These are phyloP conservation scores for Serendipita indica DNA, from an alignment of 768 basidiomycete genomes.

Conservation along the genomic window DNA sequence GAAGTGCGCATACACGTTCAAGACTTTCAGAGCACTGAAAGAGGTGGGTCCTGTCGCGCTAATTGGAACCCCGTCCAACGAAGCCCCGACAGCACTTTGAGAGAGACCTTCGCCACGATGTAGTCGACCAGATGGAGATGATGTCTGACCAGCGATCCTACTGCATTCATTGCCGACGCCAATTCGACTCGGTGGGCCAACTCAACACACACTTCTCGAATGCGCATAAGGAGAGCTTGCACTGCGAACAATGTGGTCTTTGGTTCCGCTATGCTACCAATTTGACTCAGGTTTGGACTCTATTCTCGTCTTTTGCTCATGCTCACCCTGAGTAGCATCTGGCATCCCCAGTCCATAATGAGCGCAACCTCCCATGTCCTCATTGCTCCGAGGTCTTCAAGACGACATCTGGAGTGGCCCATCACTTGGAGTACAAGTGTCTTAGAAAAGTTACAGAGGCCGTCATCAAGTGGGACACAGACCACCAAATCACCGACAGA, in stretches of 20 bases:
- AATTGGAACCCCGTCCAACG: no score
- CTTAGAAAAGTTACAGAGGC: not conserved
- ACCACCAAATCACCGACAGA: constrained; percentile 1
- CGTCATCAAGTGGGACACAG: constrained; percentile 1
- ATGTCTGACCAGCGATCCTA: not conserved
- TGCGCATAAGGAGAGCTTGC: not conserved
- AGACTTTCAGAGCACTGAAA: not conserved
- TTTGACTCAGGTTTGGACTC: not conserved
- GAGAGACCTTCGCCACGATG: constrained; percentile 1
- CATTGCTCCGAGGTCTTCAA: not conserved
- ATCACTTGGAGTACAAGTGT: constrained; percentile 2
- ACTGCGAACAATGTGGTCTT: not conserved
- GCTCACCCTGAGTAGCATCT: not conserved
- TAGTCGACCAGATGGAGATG: not conserved
- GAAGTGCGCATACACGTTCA: not conserved
- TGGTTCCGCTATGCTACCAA: not conserved
- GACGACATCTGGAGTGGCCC: constrained; percentile 7
- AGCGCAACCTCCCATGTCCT: constrained; percentile 1
- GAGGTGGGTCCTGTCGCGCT: not conserved
- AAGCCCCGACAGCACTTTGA: not conserved
- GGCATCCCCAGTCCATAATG: constrained; percentile 4
- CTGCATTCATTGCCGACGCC: constrained; percentile 4
- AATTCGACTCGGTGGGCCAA: not conserved
- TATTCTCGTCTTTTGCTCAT: not conserved
- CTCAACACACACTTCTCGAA: not conserved